Conservation (phyloP, 805 yeast species). For the Ogataea haglerorum region DNA sequence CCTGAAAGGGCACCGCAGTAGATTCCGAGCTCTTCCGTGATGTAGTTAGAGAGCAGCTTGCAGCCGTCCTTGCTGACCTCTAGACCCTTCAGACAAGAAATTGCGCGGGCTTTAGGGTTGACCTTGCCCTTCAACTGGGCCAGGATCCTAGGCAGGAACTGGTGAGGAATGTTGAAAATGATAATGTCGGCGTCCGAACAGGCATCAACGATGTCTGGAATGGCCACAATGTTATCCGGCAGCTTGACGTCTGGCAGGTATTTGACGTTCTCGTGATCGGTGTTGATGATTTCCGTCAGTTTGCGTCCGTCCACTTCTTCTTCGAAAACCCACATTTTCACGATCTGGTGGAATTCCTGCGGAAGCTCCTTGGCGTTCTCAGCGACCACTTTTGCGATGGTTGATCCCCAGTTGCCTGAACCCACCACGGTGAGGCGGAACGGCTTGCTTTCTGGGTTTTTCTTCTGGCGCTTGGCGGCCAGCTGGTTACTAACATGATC, state of each 20-base stretch:
- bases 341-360: conserved; percentile 64
- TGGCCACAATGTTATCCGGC: conserved; percentile 85
- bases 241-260: conserved; percentile 86
- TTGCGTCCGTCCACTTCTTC: conserved; percentile 75
- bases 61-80: conserved; percentile 86
- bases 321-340: conserved; percentile 96
- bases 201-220: conserved; percentile 75
- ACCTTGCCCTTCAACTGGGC: conserved; percentile 75
- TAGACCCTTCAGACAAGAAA: conserved; percentile 94
- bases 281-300: conserved; percentile 87
- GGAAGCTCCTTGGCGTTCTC: conserved; percentile 78
- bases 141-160: conserved; percentile 78
- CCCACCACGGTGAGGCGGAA: conserved; percentile 78
- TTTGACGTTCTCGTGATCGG: conserved; percentile 88
- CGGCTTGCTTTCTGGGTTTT: conserved; percentile 26
- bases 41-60: conserved; percentile 72
- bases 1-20: conserved; percentile 97
- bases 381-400: conserved; percentile 92
- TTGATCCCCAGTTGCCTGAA: conserved; percentile 98
- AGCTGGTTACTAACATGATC: conserved; percentile 19
- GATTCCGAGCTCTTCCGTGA: conserved; percentile 76
- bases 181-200: conserved; percentile 80
- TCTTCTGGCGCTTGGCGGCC: conserved; percentile 16
- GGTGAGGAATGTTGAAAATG: conserved; percentile 96
- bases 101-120: conserved; percentile 70